These are phyloP conservation scores for Sarcodon sp. DNA, from an alignment of 768 basidiomycete genomes.

Conservation along the genomic window DNA sequence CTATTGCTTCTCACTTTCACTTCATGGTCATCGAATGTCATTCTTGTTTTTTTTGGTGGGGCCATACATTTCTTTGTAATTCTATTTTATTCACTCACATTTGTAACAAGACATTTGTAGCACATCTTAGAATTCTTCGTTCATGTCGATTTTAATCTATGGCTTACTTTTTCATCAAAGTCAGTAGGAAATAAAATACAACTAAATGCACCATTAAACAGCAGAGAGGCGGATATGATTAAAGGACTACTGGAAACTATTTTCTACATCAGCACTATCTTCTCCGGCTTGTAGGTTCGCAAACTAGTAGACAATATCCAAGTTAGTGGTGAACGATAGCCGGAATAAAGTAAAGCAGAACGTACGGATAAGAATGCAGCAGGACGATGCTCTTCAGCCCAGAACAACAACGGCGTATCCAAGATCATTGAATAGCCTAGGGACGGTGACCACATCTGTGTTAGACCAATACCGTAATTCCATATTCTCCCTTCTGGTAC, in stretches of 20 bases:
- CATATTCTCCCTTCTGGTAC: conserved; percentile 91
- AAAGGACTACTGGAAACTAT: conserved; percentile 67
- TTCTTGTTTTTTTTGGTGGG: neutral
- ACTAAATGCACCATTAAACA: conserved; percentile 6
- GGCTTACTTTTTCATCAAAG: neutral
- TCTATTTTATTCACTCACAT: neutral
- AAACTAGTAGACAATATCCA: conserved; percentile 36
- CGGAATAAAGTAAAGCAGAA: conserved; percentile 5
- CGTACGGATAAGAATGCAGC: conserved; percentile 86
- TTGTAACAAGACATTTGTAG: neutral
- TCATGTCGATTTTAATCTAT: neutral
- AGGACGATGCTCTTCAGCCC: conserved; percentile 92
- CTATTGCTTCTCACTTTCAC: neutral
- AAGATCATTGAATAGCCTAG: conserved; percentile 73
- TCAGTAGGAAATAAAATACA: neutral
- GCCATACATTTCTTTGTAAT: neutral
- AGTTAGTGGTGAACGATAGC: conserved; percentile 3
- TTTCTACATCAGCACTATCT: conserved; percentile 92
- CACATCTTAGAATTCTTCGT: neutral
- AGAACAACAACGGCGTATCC: conserved; percentile 91
- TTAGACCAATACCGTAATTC: conserved; percentile 94
- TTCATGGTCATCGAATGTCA: neutral
- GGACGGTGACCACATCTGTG: conserved; percentile 80
- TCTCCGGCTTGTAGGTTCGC: conserved; percentile 84
- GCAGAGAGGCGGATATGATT: no score